These are phyloP conservation scores for Ascomycota sp. DNA, from an alignment of 2,329 filamentous ascomycete genomes.

Conservation along the genomic window DNA sequence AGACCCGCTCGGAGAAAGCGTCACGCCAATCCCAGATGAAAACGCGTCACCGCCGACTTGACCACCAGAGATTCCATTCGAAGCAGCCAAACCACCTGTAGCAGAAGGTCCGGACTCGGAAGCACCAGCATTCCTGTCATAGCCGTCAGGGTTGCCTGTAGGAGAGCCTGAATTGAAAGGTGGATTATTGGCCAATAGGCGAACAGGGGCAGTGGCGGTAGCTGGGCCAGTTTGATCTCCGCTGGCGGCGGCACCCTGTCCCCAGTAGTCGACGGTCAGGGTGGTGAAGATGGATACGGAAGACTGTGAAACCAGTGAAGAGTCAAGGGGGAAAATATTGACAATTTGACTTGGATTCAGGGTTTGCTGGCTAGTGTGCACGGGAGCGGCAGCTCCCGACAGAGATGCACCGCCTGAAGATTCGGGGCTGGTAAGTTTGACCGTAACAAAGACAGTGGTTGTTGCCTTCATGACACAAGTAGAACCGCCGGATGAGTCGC, in stretches of 20 bases:
- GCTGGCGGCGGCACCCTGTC: constrained; percentile 3
- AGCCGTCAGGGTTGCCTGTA: neutral
- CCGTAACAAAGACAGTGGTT: constrained; percentile 27
- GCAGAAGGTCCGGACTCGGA: constrained; percentile 4
- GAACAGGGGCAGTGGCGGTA: constrained; percentile 2
- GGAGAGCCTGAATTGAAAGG: neutral
- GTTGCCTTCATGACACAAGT: constrained; percentile 20
- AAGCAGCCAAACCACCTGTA: constrained; percentile 2
- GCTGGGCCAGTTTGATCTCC: neutral
- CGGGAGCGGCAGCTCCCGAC: constrained; percentile 4
- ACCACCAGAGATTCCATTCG: constrained; percentile 3
- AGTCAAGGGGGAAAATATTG: constrained; percentile 7
- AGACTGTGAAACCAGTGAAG: constrained; percentile 3
- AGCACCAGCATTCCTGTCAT: constrained; percentile 2
- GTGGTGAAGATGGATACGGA: constrained; percentile 13
- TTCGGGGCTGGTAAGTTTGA: constrained; percentile 14
- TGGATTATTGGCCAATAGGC: constrained; percentile 4
- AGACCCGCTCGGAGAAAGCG: neutral
- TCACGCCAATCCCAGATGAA: neutral
- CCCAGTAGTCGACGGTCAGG: constrained; percentile 16
- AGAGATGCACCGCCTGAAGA: constrained; percentile 1
- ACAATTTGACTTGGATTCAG: constrained; percentile 8
- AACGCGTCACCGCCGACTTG: constrained; percentile 1
- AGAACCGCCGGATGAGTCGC: constrained; percentile 3
- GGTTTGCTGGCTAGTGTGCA: constrained; percentile 5